Base-by-base conservation (phyloP, 768 basidiomycete species). In the Mycena metata region DNA sequence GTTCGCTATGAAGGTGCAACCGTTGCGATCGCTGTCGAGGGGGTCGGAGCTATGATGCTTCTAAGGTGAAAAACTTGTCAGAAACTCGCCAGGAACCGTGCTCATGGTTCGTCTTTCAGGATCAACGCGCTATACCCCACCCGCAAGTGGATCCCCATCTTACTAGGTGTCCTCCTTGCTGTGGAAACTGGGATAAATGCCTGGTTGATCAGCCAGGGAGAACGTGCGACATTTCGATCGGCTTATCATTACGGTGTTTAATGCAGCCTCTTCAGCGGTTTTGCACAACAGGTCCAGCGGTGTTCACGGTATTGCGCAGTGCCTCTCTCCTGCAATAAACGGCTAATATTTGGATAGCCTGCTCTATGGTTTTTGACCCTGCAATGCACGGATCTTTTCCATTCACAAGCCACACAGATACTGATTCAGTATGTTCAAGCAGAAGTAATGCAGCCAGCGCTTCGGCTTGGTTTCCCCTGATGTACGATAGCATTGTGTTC, bases 1-100 rank as follows among this genome's bases (percentile, higher is more conserved):
- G 72, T 80, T 33, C 73, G 74, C n/a, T 80, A 79, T 52, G 79
- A 80, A 57, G 79, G 79, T 7, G 71, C 78, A 26, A 83, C 83
- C 76, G 83, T 83, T 0, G 78, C 80, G n/a, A 76, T 81, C 1
- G 84, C 83, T 5, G 79, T 83, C 43, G 78, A 81, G 45, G 69
- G 79, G 11, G 79, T 80, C 0, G 83, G 77, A 0, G 35, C 82
- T 16, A 85, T 86, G 77, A 85, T 86, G 56, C 64, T 85, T 15
- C 80, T 85, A 80, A 82, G 67, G 74, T 79, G 30, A 30, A 30
- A 30, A n/a, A n/a, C n/a, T n/a, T n/a, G n/a, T n/a, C n/a, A n/a
- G n/a, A 42, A 41, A 54, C 13, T 35, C 24, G 11, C 36, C 47
- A 11, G n/a, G 17, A 19, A 41, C n/a, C n/a, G 46, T 51, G 47